Evolutionary conservation across 441 rosid genomes (phyloP), one percentile per base, ranked within the genome.

Genomic region (Lepidium campestre): DNA sequence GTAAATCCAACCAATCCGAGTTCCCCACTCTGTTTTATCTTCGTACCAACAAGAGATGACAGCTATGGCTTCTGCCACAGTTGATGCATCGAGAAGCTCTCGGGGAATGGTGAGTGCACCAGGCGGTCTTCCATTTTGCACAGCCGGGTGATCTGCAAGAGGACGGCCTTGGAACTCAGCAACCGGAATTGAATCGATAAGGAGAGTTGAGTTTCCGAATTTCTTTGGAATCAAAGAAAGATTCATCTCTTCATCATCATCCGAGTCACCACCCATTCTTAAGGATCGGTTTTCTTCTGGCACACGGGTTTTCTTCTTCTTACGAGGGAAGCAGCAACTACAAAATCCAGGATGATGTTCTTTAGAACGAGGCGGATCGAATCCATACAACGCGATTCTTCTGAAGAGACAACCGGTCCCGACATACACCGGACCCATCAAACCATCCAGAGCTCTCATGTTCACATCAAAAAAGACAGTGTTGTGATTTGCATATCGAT

Each of bases 141-240:
- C 96, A 17, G 96, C 89, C 1, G 96, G 97, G 50, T 91, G 97
- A 70, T 91, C 97, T 1, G 93, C 91, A 9, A 91, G 86, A 35
- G 97, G 97, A 54, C 97, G 97, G 27, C 96, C 97, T 84, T 91
- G 96, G 75, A 79, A 88, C 77, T 91, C 97, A 0, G 97, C 90
- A 7, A 88, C 83, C 3, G 96, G 97, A 49, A 88, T 88, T n/a
- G 97, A 91, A 67, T 91, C 97, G 4, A 91, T 73, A 50, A 91
- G 91, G 72, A 86, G 79, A 3, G 85, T 73, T 0, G 97, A 91
- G 85, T 91, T 91, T 62, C 97, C 97, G 31, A 91, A 91, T 65
- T 64, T 91, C 83, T 88, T 88, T 0, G 97, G 97, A 56, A 83
- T 65, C 71, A 81, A 61, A 42, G 90, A 89, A 57, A 89, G 82